phyloP scores from a whole-genome alignment of 257 asterid species.

The Nicotiana undulata region DNA sequence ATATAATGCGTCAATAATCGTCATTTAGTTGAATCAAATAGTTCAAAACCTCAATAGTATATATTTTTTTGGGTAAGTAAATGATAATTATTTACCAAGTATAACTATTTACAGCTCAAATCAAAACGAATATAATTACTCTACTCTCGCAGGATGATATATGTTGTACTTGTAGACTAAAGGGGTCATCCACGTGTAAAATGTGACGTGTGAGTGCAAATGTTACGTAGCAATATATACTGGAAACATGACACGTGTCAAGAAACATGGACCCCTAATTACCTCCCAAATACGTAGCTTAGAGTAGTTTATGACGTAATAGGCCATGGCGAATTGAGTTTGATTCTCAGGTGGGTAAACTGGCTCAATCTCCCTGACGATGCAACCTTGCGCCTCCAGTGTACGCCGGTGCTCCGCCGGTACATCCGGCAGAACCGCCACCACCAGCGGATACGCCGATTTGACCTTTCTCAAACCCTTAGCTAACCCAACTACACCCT shows the following conservation, averaged over 20 bases:
- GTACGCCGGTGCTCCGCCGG: constrained; percentile 38
- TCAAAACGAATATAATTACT: no score
- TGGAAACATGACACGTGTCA: background rate
- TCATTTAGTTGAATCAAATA: no score
- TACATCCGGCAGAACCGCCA: constrained; percentile 45
- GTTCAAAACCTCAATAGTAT: no score
- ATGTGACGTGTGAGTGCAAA: background rate
- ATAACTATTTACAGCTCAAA: no score
- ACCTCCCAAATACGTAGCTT: constrained; percentile 59
- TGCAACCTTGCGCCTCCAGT: constrained; percentile 37
- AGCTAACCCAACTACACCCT: constrained; percentile 17
- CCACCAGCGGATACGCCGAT: constrained; percentile 34
- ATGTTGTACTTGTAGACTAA: no score
- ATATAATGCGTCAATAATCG: no score
- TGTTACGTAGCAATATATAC: background rate
- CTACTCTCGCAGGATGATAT: no score
- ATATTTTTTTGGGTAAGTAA: no score
- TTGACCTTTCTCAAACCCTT: constrained; percentile 40
- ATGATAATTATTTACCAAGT: no score
- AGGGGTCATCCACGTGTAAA: background rate
- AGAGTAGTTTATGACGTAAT: constrained; percentile 45
- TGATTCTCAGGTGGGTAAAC: constrained; percentile 44
- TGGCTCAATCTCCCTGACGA: constrained; percentile 36
- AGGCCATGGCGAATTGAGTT: constrained; percentile 41
- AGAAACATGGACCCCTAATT: background rate